Conservation (phyloP, 805 yeast species). For the Yarrowia sp. region DNA sequence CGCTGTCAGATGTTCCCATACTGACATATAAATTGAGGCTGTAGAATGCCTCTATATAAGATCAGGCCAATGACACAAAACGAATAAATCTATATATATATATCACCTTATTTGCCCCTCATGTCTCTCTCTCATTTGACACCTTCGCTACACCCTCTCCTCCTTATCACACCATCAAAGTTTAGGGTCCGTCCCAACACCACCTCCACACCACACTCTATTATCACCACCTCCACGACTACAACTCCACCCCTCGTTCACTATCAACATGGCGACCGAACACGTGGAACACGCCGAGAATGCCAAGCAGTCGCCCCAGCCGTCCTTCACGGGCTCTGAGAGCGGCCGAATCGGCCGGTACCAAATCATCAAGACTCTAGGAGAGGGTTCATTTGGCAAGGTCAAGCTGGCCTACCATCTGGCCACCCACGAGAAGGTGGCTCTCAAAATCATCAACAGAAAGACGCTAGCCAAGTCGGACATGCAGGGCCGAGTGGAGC, state of each 20-base stretch:
- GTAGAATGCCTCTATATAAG: background rate
- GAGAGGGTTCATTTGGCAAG: conserved; percentile 96
- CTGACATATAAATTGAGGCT: no score
- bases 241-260: background rate
- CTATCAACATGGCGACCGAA: conserved; percentile 10
- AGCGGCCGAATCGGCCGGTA: conserved; percentile 73
- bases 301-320: conserved; percentile 27
- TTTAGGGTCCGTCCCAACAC: background rate
- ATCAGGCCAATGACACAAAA: background rate
- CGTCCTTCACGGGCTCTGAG: conserved; percentile 29
- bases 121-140: background rate
- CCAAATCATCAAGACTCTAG: conserved; percentile 86
- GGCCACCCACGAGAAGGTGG: conserved; percentile 88
- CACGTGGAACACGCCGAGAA: conserved; percentile 24
- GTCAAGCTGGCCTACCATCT: conserved; percentile 83
- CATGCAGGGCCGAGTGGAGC: conserved; percentile 94
- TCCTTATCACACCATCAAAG: conserved; percentile 2
- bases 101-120: background rate
- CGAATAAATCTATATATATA: background rate
- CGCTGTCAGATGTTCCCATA: no score
- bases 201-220: conserved; percentile 18
- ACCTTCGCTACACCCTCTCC: background rate
- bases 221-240: background rate
- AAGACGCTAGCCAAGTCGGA: conserved; percentile 90
- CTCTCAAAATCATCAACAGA: conserved; percentile 86